A percentile compares a stretch with the other conserved stretches of the same genome.
Evolutionary conservation across 2,329 filamentous ascomycete species (phyloP).

Genomic region (Curvularia sp.): DNA sequence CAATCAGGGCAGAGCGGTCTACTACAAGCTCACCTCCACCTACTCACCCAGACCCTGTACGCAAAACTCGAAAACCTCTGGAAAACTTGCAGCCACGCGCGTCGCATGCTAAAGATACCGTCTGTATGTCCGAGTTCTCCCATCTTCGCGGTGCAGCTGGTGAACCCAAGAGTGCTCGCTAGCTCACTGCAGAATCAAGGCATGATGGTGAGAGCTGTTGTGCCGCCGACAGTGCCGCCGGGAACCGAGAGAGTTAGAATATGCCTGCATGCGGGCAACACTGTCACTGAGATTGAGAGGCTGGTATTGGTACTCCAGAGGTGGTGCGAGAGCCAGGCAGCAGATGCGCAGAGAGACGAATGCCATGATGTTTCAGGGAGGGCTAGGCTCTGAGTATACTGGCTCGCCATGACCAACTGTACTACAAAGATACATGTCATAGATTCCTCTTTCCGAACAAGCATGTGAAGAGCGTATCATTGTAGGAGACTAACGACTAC

Average conservation of each 20-base stretch:
- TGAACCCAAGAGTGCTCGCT: constrained; percentile 38
- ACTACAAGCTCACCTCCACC: constrained; percentile 35
- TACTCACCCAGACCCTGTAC: constrained; percentile 34
- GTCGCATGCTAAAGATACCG: constrained; percentile 30
- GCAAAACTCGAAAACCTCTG: constrained; percentile 24
- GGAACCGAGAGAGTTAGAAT: constrained; percentile 52
- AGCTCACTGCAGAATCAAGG: constrained; percentile 35
- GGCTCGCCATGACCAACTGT: neutral
- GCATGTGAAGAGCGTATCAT: neutral
- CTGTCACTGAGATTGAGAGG: constrained; percentile 42
- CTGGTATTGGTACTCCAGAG: constrained; percentile 41
- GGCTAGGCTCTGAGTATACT: constrained; percentile 9
- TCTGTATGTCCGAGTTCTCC: constrained; percentile 37
- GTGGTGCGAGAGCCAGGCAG: constrained; percentile 35
- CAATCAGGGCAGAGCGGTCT: constrained; percentile 25
- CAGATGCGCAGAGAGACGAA: constrained; percentile 2
- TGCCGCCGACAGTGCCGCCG: constrained; percentile 52
- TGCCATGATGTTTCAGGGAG: neutral
- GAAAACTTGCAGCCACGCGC: constrained; percentile 16
- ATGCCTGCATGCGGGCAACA: constrained; percentile 54
- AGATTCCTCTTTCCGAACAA: neutral
- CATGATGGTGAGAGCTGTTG: constrained; percentile 49
- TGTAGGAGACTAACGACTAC: neutral
- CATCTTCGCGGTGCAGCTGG: constrained; percentile 45
- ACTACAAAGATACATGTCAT: neutral